A percentile compares a stretch with the other conserved stretches of the same genome.
Conservation (phyloP, 768 basidiomycete species). For the Termitomyces sp. region DNA sequence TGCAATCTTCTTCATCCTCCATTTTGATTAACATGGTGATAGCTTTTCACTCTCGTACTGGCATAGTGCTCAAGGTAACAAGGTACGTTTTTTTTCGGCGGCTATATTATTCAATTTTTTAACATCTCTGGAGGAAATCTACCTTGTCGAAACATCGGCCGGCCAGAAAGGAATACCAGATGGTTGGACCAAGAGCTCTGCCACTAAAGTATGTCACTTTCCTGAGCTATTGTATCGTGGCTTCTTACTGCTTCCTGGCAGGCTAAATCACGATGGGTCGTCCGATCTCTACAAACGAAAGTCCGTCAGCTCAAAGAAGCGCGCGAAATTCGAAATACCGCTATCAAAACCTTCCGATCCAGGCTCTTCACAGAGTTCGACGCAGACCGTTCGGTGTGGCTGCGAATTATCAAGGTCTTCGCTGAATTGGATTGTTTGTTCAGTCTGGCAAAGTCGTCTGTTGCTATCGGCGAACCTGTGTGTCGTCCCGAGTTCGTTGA, state of each 20-base stretch:
- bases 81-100: conserved; percentile 36
- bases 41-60: conserved; percentile 31
- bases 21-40: conserved; percentile 6
- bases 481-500: conserved; percentile 89
- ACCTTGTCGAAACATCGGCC: conserved; percentile 71
- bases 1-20: conserved; percentile 2
- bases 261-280: conserved; percentile 72
- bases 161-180: conserved; percentile 63
- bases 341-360: conserved; percentile 79
- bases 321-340: conserved; percentile 75
- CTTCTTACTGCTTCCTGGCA: conserved; percentile 21
- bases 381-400: conserved; percentile 71
- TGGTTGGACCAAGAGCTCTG: conserved; percentile 75
- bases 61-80: conserved; percentile 76
- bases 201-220: conserved; percentile 63
- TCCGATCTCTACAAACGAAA: conserved; percentile 62
- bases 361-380: conserved; percentile 80
- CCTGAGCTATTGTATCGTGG: not conserved
- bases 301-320: conserved; percentile 90
- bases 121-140: conserved; percentile 63
- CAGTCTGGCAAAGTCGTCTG: conserved; percentile 83
- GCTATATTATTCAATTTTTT: not conserved
- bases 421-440: conserved; percentile 97
- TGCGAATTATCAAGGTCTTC: conserved; percentile 77
- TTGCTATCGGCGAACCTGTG: conserved; percentile 88